Evolutionary conservation across 768 basidiomycete genomes (phyloP).

Genomic region (Aureoboletus auriporus): DNA sequence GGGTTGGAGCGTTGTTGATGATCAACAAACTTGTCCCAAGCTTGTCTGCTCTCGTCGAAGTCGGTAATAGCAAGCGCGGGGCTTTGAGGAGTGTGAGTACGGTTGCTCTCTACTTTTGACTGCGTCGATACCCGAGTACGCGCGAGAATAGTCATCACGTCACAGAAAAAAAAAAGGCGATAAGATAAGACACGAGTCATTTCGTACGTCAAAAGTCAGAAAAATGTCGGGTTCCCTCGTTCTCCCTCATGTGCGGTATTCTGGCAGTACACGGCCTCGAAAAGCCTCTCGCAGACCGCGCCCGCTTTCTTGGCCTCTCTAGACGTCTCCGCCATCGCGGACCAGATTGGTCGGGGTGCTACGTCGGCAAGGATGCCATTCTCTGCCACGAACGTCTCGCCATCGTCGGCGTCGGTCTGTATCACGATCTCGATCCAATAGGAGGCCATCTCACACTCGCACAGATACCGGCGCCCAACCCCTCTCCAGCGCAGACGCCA

Average conservation of each 20-base stretch:
- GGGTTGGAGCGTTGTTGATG: constrained; percentile 58
- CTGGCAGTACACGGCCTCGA: constrained; percentile 79
- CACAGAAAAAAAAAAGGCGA: background rate
- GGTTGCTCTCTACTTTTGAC: constrained; percentile 50
- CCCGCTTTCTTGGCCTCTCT: constrained; percentile 77
- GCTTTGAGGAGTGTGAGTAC: constrained; percentile 31
- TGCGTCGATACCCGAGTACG: constrained; percentile 55
- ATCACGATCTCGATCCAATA: background rate
- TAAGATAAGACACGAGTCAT: background rate
- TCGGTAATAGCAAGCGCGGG: constrained; percentile 45
- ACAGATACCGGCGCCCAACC: constrained; percentile 97
- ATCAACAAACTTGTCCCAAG: constrained; percentile 60
- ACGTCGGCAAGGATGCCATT: constrained; percentile 75
- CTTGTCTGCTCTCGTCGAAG: constrained; percentile 37
- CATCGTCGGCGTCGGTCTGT: constrained; percentile 93
- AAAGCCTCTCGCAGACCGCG: constrained; percentile 64
- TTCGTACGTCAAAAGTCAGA: too few species aligned
- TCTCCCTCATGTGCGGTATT: constrained; percentile 80
- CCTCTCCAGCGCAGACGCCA: constrained; percentile 80
- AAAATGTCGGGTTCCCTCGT: too few species aligned
- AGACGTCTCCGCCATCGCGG: constrained; percentile 92
- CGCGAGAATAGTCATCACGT: too few species aligned
- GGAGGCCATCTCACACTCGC: background rate
- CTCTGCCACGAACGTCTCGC: constrained; percentile 96
- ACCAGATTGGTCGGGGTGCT: constrained; percentile 98